A percentile compares a stretch with the other conserved stretches of the same genome.
Evolutionary conservation across 768 basidiomycete species (phyloP).

Genomic region (Obba rivulosa): DNA sequence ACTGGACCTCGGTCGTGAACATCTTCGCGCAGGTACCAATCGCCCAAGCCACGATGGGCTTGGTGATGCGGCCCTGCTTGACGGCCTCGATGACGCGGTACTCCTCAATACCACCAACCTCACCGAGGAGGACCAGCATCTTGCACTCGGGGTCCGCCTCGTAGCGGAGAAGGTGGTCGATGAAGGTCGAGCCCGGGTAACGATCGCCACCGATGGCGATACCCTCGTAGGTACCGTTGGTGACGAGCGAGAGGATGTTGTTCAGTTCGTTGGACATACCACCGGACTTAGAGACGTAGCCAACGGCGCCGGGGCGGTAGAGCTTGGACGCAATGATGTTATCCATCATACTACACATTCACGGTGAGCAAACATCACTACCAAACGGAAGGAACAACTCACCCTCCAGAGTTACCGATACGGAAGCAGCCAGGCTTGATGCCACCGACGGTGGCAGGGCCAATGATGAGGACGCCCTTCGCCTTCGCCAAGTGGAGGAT

Average conservation of each 20-base stretch:
- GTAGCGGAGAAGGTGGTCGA: slow-evolving; percentile 97
- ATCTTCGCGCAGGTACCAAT: slow-evolving; percentile 99
- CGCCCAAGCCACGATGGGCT: slow-evolving; percentile 99
- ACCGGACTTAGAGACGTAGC: slow-evolving; percentile 99
- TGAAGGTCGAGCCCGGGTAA: slow-evolving; percentile 97
- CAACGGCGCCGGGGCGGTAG: slow-evolving; percentile 95
- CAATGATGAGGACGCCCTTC: slow-evolving; percentile 88
- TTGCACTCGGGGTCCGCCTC: slow-evolving; percentile 97
- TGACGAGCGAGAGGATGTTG: slow-evolving; percentile 95
- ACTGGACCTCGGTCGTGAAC: slow-evolving; percentile 99
- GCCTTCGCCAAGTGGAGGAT: slow-evolving; percentile 84
- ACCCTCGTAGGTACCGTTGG: slow-evolving; percentile 99
- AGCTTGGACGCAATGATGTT: slow-evolving; percentile 99
- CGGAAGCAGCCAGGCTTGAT: slow-evolving; percentile 99
- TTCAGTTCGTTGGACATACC: slow-evolving; percentile 99
- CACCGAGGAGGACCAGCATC: slow-evolving; percentile 97
- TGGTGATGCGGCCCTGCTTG: slow-evolving; percentile 88
- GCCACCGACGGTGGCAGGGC: slow-evolving; percentile 97
- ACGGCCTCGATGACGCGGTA: slow-evolving; percentile 99
- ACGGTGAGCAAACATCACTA: slow-evolving; percentile 6
- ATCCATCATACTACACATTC: slow-evolving; percentile 85
- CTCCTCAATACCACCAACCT: slow-evolving; percentile 98
- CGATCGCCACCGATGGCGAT: slow-evolving; percentile 99
- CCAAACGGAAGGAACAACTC: slow-evolving; percentile 22
- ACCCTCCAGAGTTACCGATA: slow-evolving; percentile 99